These are phyloP conservation scores for Herpetomonas samuelpessoai DNA, from an alignment of 208 protist genomes.

Conservation along the genomic window DNA sequence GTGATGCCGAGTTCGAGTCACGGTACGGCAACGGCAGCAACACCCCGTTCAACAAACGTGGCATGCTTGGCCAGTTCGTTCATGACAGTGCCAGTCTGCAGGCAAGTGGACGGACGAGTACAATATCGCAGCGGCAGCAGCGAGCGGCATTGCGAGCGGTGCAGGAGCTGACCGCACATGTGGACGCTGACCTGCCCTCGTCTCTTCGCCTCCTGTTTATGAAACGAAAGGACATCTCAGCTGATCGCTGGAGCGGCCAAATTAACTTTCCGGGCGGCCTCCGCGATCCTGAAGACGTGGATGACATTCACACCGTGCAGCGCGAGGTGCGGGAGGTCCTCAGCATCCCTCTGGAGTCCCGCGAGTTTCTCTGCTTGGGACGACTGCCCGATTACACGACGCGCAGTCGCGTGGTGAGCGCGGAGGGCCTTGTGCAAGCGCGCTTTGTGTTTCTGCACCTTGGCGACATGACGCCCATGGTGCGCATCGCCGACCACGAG, in stretches of 20 bases:
- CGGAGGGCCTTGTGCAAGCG: slow-evolving; percentile 39
- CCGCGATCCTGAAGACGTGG: slow-evolving; percentile 60
- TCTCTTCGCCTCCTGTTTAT: slow-evolving; percentile 67
- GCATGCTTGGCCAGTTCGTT: neutral
- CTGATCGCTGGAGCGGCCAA: slow-evolving; percentile 70
- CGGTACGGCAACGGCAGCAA: neutral
- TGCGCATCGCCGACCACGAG: slow-evolving; percentile 36
- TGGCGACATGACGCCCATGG: slow-evolving; percentile 56
- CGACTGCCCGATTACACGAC: slow-evolving; percentile 55
- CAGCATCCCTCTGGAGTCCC: slow-evolving; percentile 45
- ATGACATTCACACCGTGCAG: slow-evolving; percentile 51
- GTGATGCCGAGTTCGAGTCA: neutral
- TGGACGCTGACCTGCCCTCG: slow-evolving; percentile 22
- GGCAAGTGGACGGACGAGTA: too few species aligned
- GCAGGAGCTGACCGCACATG: slow-evolving; percentile 1
- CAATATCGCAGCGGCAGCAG: too few species aligned
- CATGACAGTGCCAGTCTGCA: too few species aligned
- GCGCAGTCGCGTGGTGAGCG: slow-evolving; percentile 21
- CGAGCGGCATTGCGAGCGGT: too few species aligned
- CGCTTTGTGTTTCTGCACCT: slow-evolving; percentile 82
- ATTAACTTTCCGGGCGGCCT: slow-evolving; percentile 79
- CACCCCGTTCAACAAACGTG: neutral
- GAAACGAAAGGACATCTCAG: slow-evolving; percentile 33
- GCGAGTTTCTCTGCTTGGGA: slow-evolving; percentile 56
- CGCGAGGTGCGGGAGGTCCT: slow-evolving; percentile 45